Percentiles rank a stretch among this genome's conserved stretches.
Evolutionary conservation across 208 protist genomes (phyloP).

Genomic region (Trypanosoma melophagium): DNA sequence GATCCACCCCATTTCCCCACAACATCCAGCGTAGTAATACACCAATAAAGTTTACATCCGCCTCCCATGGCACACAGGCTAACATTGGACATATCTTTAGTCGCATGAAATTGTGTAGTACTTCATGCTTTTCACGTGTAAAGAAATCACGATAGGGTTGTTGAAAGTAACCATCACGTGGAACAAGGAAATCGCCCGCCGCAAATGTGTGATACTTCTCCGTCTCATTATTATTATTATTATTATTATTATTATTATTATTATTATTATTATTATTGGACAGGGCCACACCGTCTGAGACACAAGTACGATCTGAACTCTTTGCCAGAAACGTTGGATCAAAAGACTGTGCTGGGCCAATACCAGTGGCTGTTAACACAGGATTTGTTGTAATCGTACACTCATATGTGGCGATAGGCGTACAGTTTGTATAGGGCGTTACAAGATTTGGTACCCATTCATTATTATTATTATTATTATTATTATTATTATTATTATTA

Average conservation of each 20-base stretch:
- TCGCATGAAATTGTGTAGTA: slow-evolving; percentile 63
- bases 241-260: too few species aligned
- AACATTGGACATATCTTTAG: slow-evolving; percentile 75
- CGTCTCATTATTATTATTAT: too few species aligned
- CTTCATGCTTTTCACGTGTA: slow-evolving; percentile 57
- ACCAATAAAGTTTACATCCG: slow-evolving; percentile 41
- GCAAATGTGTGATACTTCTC: slow-evolving; percentile 6
- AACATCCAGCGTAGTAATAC: slow-evolving; percentile 81
- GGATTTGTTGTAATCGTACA: slow-evolving; percentile 5
- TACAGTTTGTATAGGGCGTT: slow-evolving; percentile 47
- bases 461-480: neutral
- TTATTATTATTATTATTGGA: too few species aligned
- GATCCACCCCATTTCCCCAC: slow-evolving; percentile 86
- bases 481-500: neutral
- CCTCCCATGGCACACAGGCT: slow-evolving; percentile 63
- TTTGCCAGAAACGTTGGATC: slow-evolving; percentile 19
- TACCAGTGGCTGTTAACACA: slow-evolving; percentile 5
- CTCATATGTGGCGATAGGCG: slow-evolving; percentile 9
- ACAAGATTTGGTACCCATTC: slow-evolving; percentile 45
- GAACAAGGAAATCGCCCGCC: slow-evolving; percentile 3
- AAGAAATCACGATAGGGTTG: slow-evolving; percentile 79
- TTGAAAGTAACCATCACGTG: slow-evolving; percentile 32
- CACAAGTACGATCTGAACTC: slow-evolving; percentile 1
- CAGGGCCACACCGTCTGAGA: slow-evolving; percentile 8
- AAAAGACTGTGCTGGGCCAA: slow-evolving; percentile 4